These are phyloP conservation scores for Podospora conica DNA, from an alignment of 495 filamentous ascomycete genomes.

Conservation along the genomic window DNA sequence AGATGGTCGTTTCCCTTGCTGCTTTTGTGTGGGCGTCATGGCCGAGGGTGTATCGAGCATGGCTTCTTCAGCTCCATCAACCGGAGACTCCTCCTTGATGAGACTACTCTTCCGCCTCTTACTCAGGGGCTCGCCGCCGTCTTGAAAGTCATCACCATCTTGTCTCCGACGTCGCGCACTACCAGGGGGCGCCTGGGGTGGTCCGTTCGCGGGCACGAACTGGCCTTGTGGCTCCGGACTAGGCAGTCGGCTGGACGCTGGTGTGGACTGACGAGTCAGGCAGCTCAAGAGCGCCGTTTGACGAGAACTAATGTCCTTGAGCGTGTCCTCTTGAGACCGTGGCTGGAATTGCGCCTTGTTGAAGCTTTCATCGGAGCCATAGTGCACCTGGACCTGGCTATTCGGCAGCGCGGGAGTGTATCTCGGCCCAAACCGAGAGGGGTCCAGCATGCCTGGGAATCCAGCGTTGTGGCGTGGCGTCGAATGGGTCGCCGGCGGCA, in stretches of 20 bases:
- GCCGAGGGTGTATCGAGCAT: background rate
- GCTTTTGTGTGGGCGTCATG: background rate
- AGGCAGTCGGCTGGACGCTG: background rate
- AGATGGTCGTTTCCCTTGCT: background rate
- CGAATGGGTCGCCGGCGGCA: background rate
- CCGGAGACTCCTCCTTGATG: background rate
- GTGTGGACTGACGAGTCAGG: constrained; percentile 23
- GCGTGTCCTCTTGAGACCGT: constrained; percentile 47
- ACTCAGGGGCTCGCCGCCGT: background rate
- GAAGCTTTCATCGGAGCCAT: constrained; percentile 62
- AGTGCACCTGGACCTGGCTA: constrained; percentile 42
- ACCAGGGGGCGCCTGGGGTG: background rate
- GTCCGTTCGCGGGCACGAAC: background rate
- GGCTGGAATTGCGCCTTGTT: constrained; percentile 49
- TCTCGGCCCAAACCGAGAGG: background rate
- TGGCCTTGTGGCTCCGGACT: background rate
- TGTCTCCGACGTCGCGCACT: background rate
- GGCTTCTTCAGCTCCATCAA: background rate
- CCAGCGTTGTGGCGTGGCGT: background rate
- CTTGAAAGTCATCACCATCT: no score
- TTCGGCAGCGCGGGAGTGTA: constrained; percentile 9
- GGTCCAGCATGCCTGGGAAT: background rate
- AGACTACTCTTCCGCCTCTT: constrained; percentile 9
- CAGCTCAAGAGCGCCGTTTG: constrained; percentile 51
- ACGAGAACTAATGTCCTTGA: constrained; percentile 47